These are phyloP conservation scores for Sporothrix variecibatus DNA, from an alignment of 2,329 filamentous ascomycete genomes.

Conservation along the genomic window DNA sequence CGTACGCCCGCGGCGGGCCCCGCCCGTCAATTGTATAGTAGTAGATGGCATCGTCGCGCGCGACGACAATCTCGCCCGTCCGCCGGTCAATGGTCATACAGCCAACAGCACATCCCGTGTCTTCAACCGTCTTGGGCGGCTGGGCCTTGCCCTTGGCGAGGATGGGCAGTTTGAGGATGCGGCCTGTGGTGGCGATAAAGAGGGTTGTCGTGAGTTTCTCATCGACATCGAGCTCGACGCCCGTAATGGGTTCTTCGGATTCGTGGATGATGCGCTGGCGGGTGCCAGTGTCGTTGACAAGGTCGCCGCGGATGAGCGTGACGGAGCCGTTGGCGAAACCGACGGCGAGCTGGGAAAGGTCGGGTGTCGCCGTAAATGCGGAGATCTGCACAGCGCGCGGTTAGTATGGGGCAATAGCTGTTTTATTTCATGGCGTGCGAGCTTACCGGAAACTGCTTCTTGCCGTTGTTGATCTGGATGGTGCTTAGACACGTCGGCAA, in stretches of 20 bases:
- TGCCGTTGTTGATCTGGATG: conserved; percentile 81
- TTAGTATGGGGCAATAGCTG: not conserved
- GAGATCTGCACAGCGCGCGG: conserved; percentile 60
- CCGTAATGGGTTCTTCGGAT: conserved; percentile 93
- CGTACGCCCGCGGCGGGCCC: conserved; percentile 86
- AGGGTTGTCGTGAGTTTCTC: conserved; percentile 71
- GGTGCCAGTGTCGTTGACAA: conserved; percentile 92
- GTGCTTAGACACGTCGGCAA: conserved; percentile 85
- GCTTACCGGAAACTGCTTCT: conserved; percentile 85
- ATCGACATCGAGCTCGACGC: conserved; percentile 72
- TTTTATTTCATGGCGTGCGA: not conserved
- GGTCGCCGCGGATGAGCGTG: conserved; percentile 87
- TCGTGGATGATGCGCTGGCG: conserved; percentile 95
- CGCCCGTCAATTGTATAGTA: conserved; percentile 85
- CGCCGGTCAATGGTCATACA: conserved; percentile 87
- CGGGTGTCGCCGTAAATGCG: conserved; percentile 82
- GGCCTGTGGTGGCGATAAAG: conserved; percentile 87
- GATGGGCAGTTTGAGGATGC: conserved; percentile 83
- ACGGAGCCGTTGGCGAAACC: conserved; percentile 96
- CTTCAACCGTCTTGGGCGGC: conserved; percentile 83
- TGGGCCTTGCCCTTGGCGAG: conserved; percentile 87
- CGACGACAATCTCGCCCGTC: conserved; percentile 86
- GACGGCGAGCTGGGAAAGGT: conserved; percentile 88
- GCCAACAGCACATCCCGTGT: conserved; percentile 85
- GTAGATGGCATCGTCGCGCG: conserved; percentile 91